Conservation (phyloP, 768 basidiomycete genomes). For the Sporobolomyces phaffii region DNA sequence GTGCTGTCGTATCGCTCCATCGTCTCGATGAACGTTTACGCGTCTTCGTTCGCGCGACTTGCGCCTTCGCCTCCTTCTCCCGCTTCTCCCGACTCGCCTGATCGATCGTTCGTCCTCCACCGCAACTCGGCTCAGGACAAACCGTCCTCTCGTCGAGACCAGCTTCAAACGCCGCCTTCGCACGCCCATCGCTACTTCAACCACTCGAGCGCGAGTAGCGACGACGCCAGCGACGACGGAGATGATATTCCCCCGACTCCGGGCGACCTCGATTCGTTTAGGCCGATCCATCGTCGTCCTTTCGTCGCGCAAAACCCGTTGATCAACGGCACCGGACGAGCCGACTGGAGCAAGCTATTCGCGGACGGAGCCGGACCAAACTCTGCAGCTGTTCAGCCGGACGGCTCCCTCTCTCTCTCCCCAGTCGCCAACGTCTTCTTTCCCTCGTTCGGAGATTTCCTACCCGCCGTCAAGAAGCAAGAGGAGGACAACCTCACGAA, state of each 20-base stretch:
- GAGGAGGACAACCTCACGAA: neutral
- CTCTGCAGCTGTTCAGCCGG: neutral
- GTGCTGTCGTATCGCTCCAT: too few relatives aligned
- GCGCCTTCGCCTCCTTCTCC: neutral
- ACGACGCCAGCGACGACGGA: conserved; percentile 14
- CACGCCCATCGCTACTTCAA: neutral
- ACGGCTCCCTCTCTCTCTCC: neutral
- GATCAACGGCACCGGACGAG: too few relatives aligned
- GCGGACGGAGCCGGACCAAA: neutral
- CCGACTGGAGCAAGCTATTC: conserved; percentile 10
- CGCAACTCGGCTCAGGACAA: neutral
- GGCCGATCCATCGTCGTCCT: neutral
- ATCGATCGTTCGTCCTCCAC: neutral
- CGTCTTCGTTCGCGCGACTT: neutral
- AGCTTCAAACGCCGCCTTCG: neutral
- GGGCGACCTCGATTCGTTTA: neutral
- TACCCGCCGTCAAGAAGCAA: conserved; percentile 9
- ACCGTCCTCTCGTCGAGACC: neutral
- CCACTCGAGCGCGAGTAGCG: neutral
- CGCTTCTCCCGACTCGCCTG: neutral
- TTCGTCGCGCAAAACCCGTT: too few relatives aligned
- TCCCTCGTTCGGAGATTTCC: conserved; percentile 24
- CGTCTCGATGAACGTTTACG: neutral
- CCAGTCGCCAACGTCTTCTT: conserved; percentile 5
- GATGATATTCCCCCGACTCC: conserved; percentile 16